Evolutionary conservation across 192 early-diverging fungal species (phyloP).

Genomic region (Linnemannia schmuckeri): DNA sequence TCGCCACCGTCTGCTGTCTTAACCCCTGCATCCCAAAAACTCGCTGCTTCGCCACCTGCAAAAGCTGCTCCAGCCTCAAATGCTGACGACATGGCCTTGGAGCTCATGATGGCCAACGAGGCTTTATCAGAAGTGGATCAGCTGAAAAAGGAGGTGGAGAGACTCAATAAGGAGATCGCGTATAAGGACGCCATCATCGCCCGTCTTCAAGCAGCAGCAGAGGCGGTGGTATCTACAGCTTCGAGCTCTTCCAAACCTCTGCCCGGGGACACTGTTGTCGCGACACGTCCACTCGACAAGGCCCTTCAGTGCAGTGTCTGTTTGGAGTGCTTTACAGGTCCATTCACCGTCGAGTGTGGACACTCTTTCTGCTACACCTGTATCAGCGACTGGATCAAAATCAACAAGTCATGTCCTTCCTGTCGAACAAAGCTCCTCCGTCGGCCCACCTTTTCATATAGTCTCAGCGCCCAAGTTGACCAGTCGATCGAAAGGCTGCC

Average conservation of each 20-base stretch:
- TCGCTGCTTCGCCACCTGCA: background rate
- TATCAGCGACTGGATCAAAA: conserved; percentile 47
- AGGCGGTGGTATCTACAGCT: too few species aligned
- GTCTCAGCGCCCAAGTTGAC: conserved; percentile 55
- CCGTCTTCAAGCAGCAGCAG: conserved; percentile 15
- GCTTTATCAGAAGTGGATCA: conserved; percentile 41
- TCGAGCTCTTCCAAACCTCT: background rate
- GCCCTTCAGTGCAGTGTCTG: conserved; percentile 55
- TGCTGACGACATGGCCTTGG: conserved; percentile 35
- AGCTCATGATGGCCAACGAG: conserved; percentile 35
- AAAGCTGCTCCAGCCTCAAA: background rate
- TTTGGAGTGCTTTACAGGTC: conserved; percentile 53
- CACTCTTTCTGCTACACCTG: conserved; percentile 60
- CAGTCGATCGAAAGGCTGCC: conserved; percentile 26
- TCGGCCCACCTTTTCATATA: conserved; percentile 48
- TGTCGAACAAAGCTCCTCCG: conserved; percentile 52
- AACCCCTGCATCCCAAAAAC: background rate
- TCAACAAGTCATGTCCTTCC: conserved; percentile 56
- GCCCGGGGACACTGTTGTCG: conserved; percentile 12
- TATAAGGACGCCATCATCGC: conserved; percentile 52
- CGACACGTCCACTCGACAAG: background rate
- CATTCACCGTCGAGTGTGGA: conserved; percentile 54
- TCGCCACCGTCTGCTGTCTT: background rate
- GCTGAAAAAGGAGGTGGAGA: conserved; percentile 31
- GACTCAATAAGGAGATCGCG: conserved; percentile 46